Evolutionary conservation across 2,329 filamentous ascomycete genomes (phyloP).

Genomic region (Thermoascus crustaceus): DNA sequence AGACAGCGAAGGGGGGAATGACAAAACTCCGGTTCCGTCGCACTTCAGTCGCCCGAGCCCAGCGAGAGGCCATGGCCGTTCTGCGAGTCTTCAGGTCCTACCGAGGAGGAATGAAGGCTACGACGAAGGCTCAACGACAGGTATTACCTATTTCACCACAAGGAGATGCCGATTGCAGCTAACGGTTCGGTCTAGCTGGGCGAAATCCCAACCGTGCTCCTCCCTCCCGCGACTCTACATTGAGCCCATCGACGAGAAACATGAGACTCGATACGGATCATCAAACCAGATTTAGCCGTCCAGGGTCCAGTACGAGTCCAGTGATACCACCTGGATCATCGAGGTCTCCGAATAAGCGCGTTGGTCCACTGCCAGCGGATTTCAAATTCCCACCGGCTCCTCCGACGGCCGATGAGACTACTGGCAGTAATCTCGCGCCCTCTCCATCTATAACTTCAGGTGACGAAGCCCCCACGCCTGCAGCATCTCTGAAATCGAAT

Average conservation of each 20-base stretch:
- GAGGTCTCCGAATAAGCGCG: conserved; percentile 31
- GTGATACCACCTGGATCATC: conserved; percentile 30
- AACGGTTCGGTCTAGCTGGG: no score
- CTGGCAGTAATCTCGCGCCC: conserved; percentile 16
- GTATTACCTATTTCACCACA: conserved; percentile 18
- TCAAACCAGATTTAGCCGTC: conserved; percentile 16
- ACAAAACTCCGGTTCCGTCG: conserved; percentile 24
- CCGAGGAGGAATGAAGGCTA: conserved; percentile 40
- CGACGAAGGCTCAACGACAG: conserved; percentile 32
- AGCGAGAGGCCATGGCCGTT: conserved; percentile 61
- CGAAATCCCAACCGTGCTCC: conserved; percentile 27
- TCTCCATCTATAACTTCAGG: conserved; percentile 23
- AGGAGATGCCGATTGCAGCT: no score
- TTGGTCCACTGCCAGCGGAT: conserved; percentile 32
- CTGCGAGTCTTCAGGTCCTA: conserved; percentile 71
- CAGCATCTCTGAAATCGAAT: conserved; percentile 11
- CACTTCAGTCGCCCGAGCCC: conserved; percentile 43
- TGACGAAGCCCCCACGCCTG: conserved; percentile 14
- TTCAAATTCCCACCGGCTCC: conserved; percentile 51
- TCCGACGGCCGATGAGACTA: conserved; percentile 24
- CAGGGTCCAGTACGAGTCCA: conserved; percentile 23
- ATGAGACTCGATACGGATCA: conserved; percentile 28
- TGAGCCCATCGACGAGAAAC: conserved; percentile 18
- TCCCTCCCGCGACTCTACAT: conserved; percentile 23
- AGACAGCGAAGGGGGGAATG: conserved; percentile 42